These are phyloP conservation scores for Microstroma glucosiphilum DNA, from an alignment of 1,284 basidiomycete genomes.

Conservation along the genomic window DNA sequence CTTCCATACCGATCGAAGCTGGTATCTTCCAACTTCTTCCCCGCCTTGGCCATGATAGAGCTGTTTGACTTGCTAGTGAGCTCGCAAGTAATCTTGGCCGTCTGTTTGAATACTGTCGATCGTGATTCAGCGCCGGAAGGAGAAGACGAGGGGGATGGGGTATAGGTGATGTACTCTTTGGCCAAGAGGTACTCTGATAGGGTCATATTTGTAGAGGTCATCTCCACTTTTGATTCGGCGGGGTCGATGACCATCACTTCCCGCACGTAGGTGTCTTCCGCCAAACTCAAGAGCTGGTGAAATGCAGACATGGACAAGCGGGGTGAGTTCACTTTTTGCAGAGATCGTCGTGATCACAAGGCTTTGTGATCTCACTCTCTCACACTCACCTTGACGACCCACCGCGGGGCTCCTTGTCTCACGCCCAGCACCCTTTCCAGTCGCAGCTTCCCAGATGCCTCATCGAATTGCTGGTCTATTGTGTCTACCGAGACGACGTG, in stretches of 20 bases:
- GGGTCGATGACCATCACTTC: conserved; percentile 70
- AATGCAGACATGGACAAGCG: background rate
- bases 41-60: conserved; percentile 54
- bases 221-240: conserved; percentile 18
- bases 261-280: conserved; percentile 85
- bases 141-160: conserved; percentile 53
- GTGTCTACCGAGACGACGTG: conserved; percentile 90
- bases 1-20: conserved; percentile 76
- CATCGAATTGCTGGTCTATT: conserved; percentile 72
- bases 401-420: conserved; percentile 73
- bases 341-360: no score
- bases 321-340: background rate
- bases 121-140: background rate
- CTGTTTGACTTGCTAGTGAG: conserved; percentile 56
- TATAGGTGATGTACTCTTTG: conserved; percentile 80
- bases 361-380: no score
- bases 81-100: conserved; percentile 75
- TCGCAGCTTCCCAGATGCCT: conserved; percentile 74
- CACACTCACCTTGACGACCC: conserved; percentile 71
- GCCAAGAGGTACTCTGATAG: conserved; percentile 82
- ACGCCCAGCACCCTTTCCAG: conserved; percentile 78
- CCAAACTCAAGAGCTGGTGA: conserved; percentile 71
- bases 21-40: conserved; percentile 73
- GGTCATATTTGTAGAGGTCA: conserved; percentile 58
- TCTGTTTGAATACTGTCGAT: conserved; percentile 67